phyloP scores from a whole-genome alignment of 2,329 filamentous ascomycete species.

The Orbilia oligospora region DNA sequence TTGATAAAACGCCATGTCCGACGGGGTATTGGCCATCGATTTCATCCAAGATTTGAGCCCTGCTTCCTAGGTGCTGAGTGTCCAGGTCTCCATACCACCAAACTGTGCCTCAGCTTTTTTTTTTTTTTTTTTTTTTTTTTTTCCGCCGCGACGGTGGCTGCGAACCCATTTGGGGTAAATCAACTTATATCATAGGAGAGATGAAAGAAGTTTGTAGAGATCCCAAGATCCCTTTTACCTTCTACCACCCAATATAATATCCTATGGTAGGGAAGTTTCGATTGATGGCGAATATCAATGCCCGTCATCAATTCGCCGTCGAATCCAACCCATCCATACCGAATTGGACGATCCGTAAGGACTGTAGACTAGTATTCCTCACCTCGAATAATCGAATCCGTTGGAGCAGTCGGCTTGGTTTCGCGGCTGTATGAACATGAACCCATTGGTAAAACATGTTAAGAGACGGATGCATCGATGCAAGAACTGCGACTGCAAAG shows the following conservation, averaged over 20 bases:
- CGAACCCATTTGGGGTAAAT: too few species aligned
- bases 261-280: conserved; percentile 70
- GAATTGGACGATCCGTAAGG: conserved; percentile 72
- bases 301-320: conserved; percentile 75
- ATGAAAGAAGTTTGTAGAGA: too few species aligned
- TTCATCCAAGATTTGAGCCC: too few species aligned
- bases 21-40: too few species aligned
- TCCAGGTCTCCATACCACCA: too few species aligned
- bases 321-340: conserved; percentile 71
- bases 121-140: too few species aligned
- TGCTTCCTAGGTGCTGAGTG: too few species aligned
- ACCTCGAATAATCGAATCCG: conserved; percentile 69
- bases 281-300: conserved; percentile 75
- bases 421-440: conserved; percentile 69
- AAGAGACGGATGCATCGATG: neutral
- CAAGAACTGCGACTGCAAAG: neutral
- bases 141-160: too few species aligned
- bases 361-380: conserved; percentile 74
- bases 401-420: conserved; percentile 68
- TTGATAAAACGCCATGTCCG: too few species aligned
- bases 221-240: too few species aligned
- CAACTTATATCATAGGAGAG: too few species aligned
- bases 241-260: conserved; percentile 69
- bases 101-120: too few species aligned
- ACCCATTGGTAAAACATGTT: conserved; percentile 45